These are phyloP conservation scores for Dictyophora rubrovolvata DNA, from an alignment of 768 basidiomycete genomes.

Conservation along the genomic window DNA sequence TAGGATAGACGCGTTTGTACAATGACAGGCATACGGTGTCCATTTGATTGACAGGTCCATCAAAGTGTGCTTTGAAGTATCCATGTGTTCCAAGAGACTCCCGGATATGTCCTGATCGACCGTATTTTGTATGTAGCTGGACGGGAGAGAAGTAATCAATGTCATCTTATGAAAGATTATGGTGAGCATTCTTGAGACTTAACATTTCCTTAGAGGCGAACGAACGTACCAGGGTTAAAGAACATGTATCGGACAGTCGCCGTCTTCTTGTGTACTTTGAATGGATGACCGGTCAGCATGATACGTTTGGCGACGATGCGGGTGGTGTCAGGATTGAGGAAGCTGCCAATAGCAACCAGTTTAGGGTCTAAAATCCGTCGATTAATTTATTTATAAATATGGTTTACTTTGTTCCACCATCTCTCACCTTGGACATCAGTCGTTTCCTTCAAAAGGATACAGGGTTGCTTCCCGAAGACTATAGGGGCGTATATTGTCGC, in stretches of 20 bases:
- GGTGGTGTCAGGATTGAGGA: constrained; percentile 83
- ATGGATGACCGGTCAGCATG: constrained; percentile 89
- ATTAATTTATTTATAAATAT: constrained; percentile 1
- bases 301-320: constrained; percentile 90
- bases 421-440: constrained; percentile 52
- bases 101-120: constrained; percentile 77
- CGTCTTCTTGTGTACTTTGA: constrained; percentile 94
- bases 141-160: constrained; percentile 89
- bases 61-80: constrained; percentile 94
- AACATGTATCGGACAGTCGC: constrained; percentile 99
- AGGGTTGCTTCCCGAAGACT: constrained; percentile 76
- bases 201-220: neutral
- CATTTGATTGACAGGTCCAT: constrained; percentile 90
- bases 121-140: constrained; percentile 86
- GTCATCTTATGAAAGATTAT: constrained; percentile 46
- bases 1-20: constrained; percentile 92
- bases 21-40: constrained; percentile 93
- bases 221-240: constrained; percentile 66
- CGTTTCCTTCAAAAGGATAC: constrained; percentile 65
- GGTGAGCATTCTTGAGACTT: constrained; percentile 4
- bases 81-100: constrained; percentile 96
- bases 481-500: constrained; percentile 87
- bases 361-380: constrained; percentile 43
- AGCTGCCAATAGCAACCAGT: constrained; percentile 83
- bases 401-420: neutral